These are phyloP conservation scores for Phytophthora megakarya DNA, from an alignment of 352 stramenopile genomes.

Conservation along the genomic window DNA sequence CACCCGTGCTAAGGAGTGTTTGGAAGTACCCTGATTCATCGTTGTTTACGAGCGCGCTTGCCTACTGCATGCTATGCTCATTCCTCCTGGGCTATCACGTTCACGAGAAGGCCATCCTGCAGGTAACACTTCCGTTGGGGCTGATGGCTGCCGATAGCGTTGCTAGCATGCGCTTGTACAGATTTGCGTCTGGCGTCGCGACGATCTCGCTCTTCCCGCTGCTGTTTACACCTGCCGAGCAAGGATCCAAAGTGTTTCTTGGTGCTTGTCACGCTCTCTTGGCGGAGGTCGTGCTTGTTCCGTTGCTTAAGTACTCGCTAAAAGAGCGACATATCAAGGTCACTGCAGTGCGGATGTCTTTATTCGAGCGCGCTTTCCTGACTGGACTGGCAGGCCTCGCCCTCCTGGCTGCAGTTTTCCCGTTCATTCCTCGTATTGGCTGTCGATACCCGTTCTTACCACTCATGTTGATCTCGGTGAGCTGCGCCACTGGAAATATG, in stretches of 20 bases:
- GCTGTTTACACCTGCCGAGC: conserved; percentile 82
- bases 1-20: conserved; percentile 72
- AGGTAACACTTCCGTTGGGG: conserved; percentile 74
- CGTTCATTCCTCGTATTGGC: conserved; percentile 54
- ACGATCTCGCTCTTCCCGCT: conserved; percentile 86
- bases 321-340: conserved; percentile 74
- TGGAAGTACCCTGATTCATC: conserved; percentile 82
- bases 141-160: conserved; percentile 79
- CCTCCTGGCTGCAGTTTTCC: conserved; percentile 52
- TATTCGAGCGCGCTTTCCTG: conserved; percentile 65
- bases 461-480: conserved; percentile 80
- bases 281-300: conserved; percentile 64
- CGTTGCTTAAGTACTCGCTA: conserved; percentile 71
- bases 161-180: conserved; percentile 83
- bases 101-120: conserved; percentile 99
- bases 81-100: conserved; percentile 99
- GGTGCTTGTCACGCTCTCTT: conserved; percentile 63
- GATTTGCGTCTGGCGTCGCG: conserved; percentile 67
- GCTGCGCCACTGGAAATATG: conserved; percentile 72
- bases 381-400: conserved; percentile 41
- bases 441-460: conserved; percentile 72
- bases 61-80: conserved; percentile 92
- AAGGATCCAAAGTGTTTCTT: conserved; percentile 78
- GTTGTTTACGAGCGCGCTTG: conserved; percentile 78
- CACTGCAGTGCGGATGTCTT: conserved; percentile 57